Evolutionary conservation across 192 early-diverging fungal species (phyloP), one percentile per base, ranked within the genome.

Genomic region (Mortierella alpina): DNA sequence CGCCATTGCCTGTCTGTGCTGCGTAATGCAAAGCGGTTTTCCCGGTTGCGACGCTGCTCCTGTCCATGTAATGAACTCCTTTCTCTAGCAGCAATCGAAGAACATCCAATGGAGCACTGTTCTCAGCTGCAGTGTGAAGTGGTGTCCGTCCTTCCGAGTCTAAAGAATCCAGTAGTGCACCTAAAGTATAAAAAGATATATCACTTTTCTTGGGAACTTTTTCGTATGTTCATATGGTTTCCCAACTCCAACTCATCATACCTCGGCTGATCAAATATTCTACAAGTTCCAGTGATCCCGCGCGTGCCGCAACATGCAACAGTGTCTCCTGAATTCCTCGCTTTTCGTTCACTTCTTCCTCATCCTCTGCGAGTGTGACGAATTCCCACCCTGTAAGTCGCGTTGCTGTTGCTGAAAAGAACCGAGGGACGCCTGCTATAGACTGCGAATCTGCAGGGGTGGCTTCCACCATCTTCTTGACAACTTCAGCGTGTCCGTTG

Each of bases 1-100:
- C 72, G 15, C 68, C 55, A 47, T 72, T 55, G 1, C 72, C 71
- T 12, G 60, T 63, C 15, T 70, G 55, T 1, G 83, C 83, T 5
- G 83, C 83, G 50, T 74, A 71, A 31, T 84, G 83, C 2, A 84
- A 50, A 6, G 71, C 71, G 13, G 83, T 81, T 20, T 76, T 71
- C 18, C 69, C 72, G 5, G 71, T 47, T n/a, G 44, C 31, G 10
- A 69, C 20, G 8, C 67, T 68, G 20, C 40, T 49, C 15, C 64
- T 63, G 55, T 84, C 83, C 18, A 81, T 66, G 44, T 72, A 66
- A 15, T 63, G 78, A 17, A 56, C 12, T 17, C 73, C 68, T 17
- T 75, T 69, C 40, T 84, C 77, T n/a, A 81, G 17, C 10, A 84
- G n/a, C 2, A 81, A 41, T 55, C 58, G 74, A n/a, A 66, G 61